Conservation (phyloP, 176 grass and related monocot genomes). For the Secale cereale region DNA sequence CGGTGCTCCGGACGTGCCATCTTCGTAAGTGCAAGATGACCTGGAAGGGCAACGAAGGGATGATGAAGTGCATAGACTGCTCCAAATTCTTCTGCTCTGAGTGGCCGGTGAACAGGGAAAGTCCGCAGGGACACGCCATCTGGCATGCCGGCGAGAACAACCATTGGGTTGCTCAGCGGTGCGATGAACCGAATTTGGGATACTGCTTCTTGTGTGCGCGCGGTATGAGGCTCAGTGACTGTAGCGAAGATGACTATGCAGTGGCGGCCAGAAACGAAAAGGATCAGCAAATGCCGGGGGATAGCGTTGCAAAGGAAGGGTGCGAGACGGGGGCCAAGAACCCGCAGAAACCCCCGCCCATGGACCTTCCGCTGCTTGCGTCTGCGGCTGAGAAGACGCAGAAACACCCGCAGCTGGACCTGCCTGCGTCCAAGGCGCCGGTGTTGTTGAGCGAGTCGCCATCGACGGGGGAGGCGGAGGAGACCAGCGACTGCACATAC, state of each 20-base stretch:
- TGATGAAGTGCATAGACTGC: slow-evolving; percentile 62
- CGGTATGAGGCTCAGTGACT: background rate
- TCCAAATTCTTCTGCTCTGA: slow-evolving; percentile 32
- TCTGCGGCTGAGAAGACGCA: too few relatives aligned
- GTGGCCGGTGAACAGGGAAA: background rate
- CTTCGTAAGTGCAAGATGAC: slow-evolving; percentile 1
- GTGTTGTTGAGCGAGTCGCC: background rate
- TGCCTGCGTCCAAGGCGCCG: background rate
- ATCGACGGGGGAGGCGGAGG: background rate
- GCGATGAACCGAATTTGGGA: slow-evolving; percentile 5
- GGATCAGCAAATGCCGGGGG: background rate
- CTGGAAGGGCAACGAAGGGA: slow-evolving; percentile 1
- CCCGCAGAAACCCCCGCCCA: too few relatives aligned
- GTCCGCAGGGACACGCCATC: slow-evolving; percentile 55
- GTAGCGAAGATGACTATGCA: background rate
- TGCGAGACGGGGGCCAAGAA: too few relatives aligned
- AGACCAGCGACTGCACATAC: background rate
- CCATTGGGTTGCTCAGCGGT: slow-evolving; percentile 50
- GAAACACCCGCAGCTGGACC: background rate
- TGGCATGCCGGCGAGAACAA: slow-evolving; percentile 32
- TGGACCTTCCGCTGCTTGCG: too few relatives aligned
- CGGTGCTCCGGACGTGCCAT: slow-evolving; percentile 6
- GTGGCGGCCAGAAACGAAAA: background rate
- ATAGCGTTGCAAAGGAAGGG: too few relatives aligned
- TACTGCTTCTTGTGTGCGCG: slow-evolving; percentile 62